phyloP scores from a whole-genome alignment of 371 early-diverging fungal species.

The Apophysomyces sp. region DNA sequence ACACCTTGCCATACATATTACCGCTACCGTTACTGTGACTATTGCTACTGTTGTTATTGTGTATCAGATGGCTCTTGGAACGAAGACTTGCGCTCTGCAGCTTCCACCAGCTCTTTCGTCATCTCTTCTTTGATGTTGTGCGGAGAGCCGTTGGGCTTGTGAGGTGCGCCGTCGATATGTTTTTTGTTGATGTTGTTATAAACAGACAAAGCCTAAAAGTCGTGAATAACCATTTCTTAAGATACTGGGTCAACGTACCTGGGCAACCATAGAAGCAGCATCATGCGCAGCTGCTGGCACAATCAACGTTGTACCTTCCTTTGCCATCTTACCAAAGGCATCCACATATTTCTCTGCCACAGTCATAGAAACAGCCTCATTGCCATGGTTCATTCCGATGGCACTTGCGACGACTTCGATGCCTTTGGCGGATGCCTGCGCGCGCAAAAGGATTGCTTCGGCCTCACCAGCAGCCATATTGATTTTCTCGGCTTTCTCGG shows the following conservation, averaged over 20 bases:
- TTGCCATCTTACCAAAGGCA: conserved; percentile 89
- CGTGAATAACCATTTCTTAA: not conserved
- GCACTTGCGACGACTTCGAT: conserved; percentile 81
- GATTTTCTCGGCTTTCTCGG: conserved; percentile 84
- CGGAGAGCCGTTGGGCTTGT: not conserved
- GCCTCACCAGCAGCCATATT: conserved; percentile 90
- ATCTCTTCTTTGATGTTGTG: conserved; percentile 32
- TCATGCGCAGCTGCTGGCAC: conserved; percentile 88
- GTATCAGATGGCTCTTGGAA: conserved; percentile 22
- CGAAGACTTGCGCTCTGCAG: conserved; percentile 23
- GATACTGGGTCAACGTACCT: conserved; percentile 38
- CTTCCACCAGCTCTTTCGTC: conserved; percentile 32
- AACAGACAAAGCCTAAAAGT: conserved; percentile 47
- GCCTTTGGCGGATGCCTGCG: conserved; percentile 81
- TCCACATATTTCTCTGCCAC: conserved; percentile 98
- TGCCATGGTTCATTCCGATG: conserved; percentile 69
- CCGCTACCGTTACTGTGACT: not conserved
- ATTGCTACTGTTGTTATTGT: not conserved
- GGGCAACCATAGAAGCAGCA: conserved; percentile 82
- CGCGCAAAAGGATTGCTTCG: conserved; percentile 86
- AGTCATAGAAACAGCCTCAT: conserved; percentile 87
- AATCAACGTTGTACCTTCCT: conserved; percentile 91
- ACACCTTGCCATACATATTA: not conserved
- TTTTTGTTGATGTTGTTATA: conserved; percentile 51
- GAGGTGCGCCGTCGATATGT: conserved; percentile 9